phyloP scores from a whole-genome alignment of 2,329 filamentous ascomycete species.

The Cercospora sp. region DNA sequence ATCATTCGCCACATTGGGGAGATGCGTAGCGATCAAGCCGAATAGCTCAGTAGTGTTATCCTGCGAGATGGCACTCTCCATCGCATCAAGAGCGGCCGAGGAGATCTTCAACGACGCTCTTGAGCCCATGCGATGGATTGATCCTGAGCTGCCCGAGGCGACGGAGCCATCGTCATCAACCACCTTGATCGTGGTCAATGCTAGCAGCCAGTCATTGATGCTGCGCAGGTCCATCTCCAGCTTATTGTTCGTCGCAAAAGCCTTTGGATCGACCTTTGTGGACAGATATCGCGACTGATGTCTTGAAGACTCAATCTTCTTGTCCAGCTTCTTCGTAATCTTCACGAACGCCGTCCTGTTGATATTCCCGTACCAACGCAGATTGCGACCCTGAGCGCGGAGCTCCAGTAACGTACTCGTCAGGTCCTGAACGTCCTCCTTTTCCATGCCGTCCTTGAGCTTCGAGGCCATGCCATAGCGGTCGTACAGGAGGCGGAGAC shows the following conservation, averaged over 20 bases:
- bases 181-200: slow-evolving; percentile 74
- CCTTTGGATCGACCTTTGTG: slow-evolving; percentile 83
- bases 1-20: slow-evolving; percentile 43
- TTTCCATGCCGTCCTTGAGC: slow-evolving; percentile 70
- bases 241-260: slow-evolving; percentile 76
- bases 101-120: slow-evolving; percentile 74
- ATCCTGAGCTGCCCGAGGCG: slow-evolving; percentile 60
- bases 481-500: slow-evolving; percentile 82
- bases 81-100: slow-evolving; percentile 64
- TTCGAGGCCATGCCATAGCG: slow-evolving; percentile 77
- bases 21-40: slow-evolving; percentile 42
- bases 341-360: slow-evolving; percentile 94
- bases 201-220: slow-evolving; percentile 90
- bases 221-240: slow-evolving; percentile 60
- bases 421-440: slow-evolving; percentile 87
- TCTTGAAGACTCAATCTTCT: slow-evolving; percentile 72
- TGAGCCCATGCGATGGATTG: slow-evolving; percentile 73
- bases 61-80: slow-evolving; percentile 70
- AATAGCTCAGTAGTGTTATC: slow-evolving; percentile 63
- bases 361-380: slow-evolving; percentile 97
- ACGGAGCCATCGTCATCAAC: slow-evolving; percentile 73
- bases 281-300: slow-evolving; percentile 84
- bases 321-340: slow-evolving; percentile 98
- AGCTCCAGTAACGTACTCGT: slow-evolving; percentile 88
- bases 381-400: slow-evolving; percentile 80